Percentiles rank a stretch among this genome's conserved stretches.
These are phyloP conservation scores for Cladophialophora exuberans DNA, from an alignment of 2,329 filamentous ascomycete species.

Conservation along the genomic window DNA sequence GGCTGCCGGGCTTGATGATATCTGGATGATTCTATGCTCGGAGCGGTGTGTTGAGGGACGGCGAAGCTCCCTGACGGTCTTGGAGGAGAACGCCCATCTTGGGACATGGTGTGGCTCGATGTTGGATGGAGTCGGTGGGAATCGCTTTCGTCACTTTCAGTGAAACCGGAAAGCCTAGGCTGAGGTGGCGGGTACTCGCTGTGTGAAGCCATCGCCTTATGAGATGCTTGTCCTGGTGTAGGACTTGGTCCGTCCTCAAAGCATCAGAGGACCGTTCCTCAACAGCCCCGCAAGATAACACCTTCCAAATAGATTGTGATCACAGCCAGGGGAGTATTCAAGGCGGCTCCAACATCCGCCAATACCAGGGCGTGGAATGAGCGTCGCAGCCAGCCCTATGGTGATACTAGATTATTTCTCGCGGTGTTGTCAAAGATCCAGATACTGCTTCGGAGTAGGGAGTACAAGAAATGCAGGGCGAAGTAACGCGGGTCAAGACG, in stretches of 20 bases:
- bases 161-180: constrained; percentile 4
- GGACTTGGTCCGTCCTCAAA: constrained; percentile 18
- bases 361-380: not conserved
- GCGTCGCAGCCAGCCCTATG: constrained; percentile 12
- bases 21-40: constrained; percentile 21
- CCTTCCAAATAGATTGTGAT: constrained; percentile 16
- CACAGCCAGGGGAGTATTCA: not conserved
- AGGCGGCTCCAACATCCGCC: not conserved
- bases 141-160: constrained; percentile 18
- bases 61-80: constrained; percentile 14
- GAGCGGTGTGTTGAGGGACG: constrained; percentile 11
- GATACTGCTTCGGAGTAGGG: not conserved
- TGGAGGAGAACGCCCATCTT: constrained; percentile 6
- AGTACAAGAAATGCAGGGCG: not conserved
- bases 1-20: constrained; percentile 43
- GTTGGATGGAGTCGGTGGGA: constrained; percentile 17
- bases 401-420: not conserved
- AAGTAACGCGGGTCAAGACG: not conserved
- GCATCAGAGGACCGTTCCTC: constrained; percentile 18
- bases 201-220: constrained; percentile 21
- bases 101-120: constrained; percentile 17
- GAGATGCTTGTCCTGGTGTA: constrained; percentile 17
- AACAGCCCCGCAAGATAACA: not conserved
- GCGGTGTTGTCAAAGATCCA: not conserved
- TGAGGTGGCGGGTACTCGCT: constrained; percentile 15